Evolutionary conservation across 108 stramenopile species (phyloP), one percentile per base, ranked within the genome.

Genomic region (Cyclotella cryptica): DNA sequence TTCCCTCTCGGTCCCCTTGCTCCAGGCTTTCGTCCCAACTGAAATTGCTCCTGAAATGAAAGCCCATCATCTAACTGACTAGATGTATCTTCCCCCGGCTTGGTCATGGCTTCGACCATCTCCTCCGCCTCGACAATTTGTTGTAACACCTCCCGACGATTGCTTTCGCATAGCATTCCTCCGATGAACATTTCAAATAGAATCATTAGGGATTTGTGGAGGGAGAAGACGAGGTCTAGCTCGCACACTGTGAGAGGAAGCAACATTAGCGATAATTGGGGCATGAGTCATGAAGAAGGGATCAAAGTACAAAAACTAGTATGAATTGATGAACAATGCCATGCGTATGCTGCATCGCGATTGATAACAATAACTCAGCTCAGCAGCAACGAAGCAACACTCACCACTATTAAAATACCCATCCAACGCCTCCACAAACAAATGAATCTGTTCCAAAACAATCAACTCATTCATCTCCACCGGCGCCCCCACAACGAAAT

Each of bases 341-440:
- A 26, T 60, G 3, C 15, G 17, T 53, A 26, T 27, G 27, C 18
- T 44, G 24, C 29, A 75, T 21, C 69, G 43, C 27, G 17, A 30
- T 52, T 40, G 21, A 53, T 46, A 39, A 53, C 30, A 39, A 10
- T 35, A 11, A 17, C 22, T 69, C 40, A 49, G 67, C 42, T 40
- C 19, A 26, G 29, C 49, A 29, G 19, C 44, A 35, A 70, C 58
- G 22, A 47, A 51, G 26, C 41, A 11, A 35, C 11, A 88, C 88
- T 84, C 81, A 92, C 89, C 93, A 21, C 90, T 89, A 71, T 93
- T 95, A 75, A 95, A 97, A 79, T 96, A 98, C 44, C 92, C 90
- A 84, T 99, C 98, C 79, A 99, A 89, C 28, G 97, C 92, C 93
- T 98, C 98, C 18, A 99, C 99, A 76, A 98, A 98, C 28, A 98